Evolutionary conservation across 2,329 filamentous ascomycete species (phyloP), one percentile per base, ranked within the genome.

Genomic region (Stylonectria norvegica): DNA sequence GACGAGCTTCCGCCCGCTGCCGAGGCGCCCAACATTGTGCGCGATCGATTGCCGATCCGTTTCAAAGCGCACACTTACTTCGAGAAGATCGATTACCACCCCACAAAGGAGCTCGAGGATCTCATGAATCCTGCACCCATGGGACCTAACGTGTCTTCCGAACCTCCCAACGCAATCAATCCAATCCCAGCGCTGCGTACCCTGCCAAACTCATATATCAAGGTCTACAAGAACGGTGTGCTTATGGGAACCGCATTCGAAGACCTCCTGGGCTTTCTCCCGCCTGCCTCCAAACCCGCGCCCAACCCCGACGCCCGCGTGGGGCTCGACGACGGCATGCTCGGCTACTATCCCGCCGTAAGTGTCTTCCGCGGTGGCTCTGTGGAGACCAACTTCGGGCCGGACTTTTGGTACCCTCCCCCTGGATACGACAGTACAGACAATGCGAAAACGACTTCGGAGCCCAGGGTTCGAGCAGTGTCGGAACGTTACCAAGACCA

Each of bases 1-100:
- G 79, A 83, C 31, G 72, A 78, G 4, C 66, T 71, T 8, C 64
- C 70, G 14, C 61, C 70, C 3, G 72, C 76, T 1, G 73, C 76
- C n/a, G 75, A 79, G 45, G 77, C 78, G 0, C 69, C 80, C 12
- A 93, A 97, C 62, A 86, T 97, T 47, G 87, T 98, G 44, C 88
- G 94, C 47, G 94, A 98, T 64, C 86, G 93, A 34, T 89, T 96
- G 31, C 90, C 93, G 1, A 95, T 97, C 51, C 83, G 90, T 8
- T 94, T 95, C 71, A 96, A 95, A 65, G 82, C 85, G 29, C 89
- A 94, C 62, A 85, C 90, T 38, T 95, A 94, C 68, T 96, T 95
- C 64, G 91, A 97, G 66, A 85, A 88, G 60, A 86, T 89, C 49
- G 89, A 95, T 60, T 94, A 94, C 62, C 86, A 91, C 53, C 75